Evolutionary conservation across 176 grass and related monocot genomes (phyloP), one percentile per base, ranked within the genome.

Genomic region (Oryza australiensis): DNA sequence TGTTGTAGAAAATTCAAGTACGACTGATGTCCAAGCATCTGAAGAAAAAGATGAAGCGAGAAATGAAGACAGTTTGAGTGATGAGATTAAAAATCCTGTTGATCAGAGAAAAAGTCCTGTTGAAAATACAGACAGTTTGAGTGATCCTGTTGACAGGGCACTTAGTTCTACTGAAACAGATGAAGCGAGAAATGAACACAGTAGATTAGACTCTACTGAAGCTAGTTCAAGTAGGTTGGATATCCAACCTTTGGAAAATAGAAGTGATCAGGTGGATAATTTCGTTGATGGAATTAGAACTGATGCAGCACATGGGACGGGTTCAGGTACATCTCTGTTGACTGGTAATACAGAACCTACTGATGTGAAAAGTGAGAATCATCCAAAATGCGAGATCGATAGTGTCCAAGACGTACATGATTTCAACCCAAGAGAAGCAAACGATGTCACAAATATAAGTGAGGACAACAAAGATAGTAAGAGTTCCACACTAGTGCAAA

Each of bases 121-220:
- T 43, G 80, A 83, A 82, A 90, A 86, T 64, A 79, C 68, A 33
- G 74, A 83, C 69, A 83, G 74, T 83, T 90, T 86, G 68, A 90
- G 84, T 68, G 84, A 90, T 69, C 28, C 83, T 7, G 22, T 90
- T 62, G 83, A 86, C 2, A 33, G 80, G 7, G 20, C 62, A 63
- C 48, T 40, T 15, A 68, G 69, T 83, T 57, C 73, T 41, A 3
- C 79, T 42, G 74, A 62, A 86, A 69, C 81, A 79, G 62, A 38
- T 70, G 84, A 77, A 83, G 26, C 62, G 60, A 86, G 43, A 83
- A 74, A 62, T 60, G 84, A 90, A 79, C 68, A 86, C 34, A 72
- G 63, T 55, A 86, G 26, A 42, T 37, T 76, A 78, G 73, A 82
- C 72, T 77, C 73, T 29, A 80, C 59, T 49, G 83, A 79, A 79